Conservation (phyloP, 305 asterid genomes). For the Plantago coronopus region DNA sequence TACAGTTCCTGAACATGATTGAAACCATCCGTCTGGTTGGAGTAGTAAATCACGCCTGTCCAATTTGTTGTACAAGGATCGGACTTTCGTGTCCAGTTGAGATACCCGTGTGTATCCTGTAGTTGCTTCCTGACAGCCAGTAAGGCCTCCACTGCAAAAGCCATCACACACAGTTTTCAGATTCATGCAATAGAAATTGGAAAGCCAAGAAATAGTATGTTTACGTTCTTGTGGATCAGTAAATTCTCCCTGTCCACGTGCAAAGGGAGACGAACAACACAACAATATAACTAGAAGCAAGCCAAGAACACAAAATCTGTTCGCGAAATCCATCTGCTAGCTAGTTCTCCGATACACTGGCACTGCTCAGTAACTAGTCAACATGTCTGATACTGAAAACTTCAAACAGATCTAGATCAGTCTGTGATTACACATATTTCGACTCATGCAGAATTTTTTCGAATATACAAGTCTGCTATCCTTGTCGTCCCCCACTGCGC, state of each 20-base stretch:
- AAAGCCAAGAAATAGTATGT: neutral
- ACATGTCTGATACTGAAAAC: too few relatives aligned
- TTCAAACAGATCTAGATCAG: too few relatives aligned
- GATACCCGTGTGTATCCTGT: conserved; percentile 34
- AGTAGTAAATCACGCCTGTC: conserved; percentile 42
- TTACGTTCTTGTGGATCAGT: conserved; percentile 45
- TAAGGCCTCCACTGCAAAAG: conserved; percentile 46
- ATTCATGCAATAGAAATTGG: neutral
- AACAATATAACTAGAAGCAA: conserved; percentile 22
- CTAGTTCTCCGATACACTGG: too few relatives aligned
- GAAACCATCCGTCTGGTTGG: conserved; percentile 36
- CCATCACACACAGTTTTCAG: neutral
- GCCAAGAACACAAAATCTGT: conserved; percentile 15
- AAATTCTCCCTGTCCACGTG: conserved; percentile 31
- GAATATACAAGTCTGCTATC: too few relatives aligned
- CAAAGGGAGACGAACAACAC: conserved; percentile 26
- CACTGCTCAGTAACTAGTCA: too few relatives aligned
- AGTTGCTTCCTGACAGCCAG: conserved; percentile 36
- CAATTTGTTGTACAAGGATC: conserved; percentile 50
- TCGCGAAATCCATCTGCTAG: conserved; percentile 28
- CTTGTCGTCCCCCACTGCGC: too few relatives aligned
- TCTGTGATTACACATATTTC: too few relatives aligned
- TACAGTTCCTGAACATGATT: conserved; percentile 57
- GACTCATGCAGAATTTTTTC: too few relatives aligned
- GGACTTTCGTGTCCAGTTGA: conserved; percentile 42